A percentile compares a stretch with the other conserved stretches of the same genome.
phyloP scores from a whole-genome alignment of 2,329 filamentous ascomycete species.

The Trichoderma guizhouense region DNA sequence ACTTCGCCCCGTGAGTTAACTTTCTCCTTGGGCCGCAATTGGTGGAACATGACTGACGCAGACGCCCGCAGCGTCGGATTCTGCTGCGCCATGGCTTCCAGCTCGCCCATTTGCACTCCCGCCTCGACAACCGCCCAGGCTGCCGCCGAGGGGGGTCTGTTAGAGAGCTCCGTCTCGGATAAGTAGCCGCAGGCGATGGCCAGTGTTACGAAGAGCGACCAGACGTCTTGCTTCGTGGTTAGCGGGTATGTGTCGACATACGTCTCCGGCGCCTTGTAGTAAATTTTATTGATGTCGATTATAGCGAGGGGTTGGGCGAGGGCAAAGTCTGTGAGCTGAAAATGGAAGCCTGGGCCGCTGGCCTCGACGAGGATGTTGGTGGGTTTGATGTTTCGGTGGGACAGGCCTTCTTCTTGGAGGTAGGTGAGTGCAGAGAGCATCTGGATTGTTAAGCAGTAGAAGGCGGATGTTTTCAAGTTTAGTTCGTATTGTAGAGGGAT shows the following conservation, averaged over 20 bases:
- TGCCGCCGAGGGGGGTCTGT: too few relatives aligned
- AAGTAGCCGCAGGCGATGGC: not conserved
- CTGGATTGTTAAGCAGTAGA: not conserved
- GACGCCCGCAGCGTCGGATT: not conserved
- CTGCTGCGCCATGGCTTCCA: not conserved
- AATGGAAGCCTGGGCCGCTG: not conserved
- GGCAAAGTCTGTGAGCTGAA: not conserved
- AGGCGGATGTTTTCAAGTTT: not conserved
- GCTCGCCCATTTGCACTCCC: not conserved
- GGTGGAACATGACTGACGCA: not conserved
- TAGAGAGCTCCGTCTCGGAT: not conserved
- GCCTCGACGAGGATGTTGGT: not conserved
- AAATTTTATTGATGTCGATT: not conserved
- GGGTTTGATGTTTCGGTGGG: not conserved
- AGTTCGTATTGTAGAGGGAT: not conserved
- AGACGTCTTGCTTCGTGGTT: not conserved
- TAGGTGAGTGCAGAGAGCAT: constrained; percentile 1
- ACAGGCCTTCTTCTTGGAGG: not conserved
- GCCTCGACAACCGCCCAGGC: not conserved
- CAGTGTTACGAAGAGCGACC: constrained; percentile 1
- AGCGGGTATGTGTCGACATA: not conserved
- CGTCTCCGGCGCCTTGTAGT: not conserved
- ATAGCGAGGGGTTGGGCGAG: not conserved
- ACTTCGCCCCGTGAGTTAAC: not conserved
- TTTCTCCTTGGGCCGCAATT: not conserved